phyloP scores from a whole-genome alignment of 768 basidiomycete genomes.

The Lentinus tigrinus region DNA sequence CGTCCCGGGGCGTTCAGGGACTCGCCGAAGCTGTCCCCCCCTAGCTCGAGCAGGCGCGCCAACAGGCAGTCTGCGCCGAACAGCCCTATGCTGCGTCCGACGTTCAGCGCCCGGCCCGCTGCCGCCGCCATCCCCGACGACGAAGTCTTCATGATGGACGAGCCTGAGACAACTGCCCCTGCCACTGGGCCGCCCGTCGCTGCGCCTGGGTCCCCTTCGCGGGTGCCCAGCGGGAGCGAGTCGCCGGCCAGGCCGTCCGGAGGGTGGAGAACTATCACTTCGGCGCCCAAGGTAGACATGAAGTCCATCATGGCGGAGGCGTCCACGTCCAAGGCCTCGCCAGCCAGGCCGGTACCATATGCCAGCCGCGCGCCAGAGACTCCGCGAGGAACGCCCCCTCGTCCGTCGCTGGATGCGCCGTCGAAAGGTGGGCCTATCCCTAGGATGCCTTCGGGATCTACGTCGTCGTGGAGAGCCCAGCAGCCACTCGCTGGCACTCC shows the following conservation, averaged over 20 bases:
- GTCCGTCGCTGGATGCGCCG: not conserved
- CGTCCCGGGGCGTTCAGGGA: constrained; percentile 23
- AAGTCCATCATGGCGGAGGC: constrained; percentile 85
- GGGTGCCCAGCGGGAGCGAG: constrained; percentile 5
- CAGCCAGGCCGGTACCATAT: not conserved
- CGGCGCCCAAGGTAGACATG: constrained; percentile 74
- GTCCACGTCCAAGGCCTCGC: constrained; percentile 31
- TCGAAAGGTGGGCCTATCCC: not conserved
- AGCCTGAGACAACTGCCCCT: constrained; percentile 44
- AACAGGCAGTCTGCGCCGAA: constrained; percentile 22
- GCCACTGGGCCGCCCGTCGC: constrained; percentile 7
- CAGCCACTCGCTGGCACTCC: constrained; percentile 1
- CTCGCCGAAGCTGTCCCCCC: constrained; percentile 33
- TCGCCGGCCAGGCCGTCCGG: constrained; percentile 13
- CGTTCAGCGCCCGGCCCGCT: constrained; percentile 16
- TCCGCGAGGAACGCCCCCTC: constrained; percentile 4
- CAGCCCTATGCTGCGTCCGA: constrained; percentile 28
- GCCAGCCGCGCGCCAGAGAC: not conserved
- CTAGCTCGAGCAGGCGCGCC: constrained; percentile 20
- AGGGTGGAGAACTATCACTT: constrained; percentile 35
- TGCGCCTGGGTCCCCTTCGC: not conserved
- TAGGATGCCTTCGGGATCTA: not conserved
- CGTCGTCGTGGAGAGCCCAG: constrained; percentile 13
- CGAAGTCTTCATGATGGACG: constrained; percentile 86
- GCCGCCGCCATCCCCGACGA: constrained; percentile 37